Evolutionary conservation across 2,329 filamentous ascomycete species (phyloP).

Genomic region (Aureobasidium sp.): DNA sequence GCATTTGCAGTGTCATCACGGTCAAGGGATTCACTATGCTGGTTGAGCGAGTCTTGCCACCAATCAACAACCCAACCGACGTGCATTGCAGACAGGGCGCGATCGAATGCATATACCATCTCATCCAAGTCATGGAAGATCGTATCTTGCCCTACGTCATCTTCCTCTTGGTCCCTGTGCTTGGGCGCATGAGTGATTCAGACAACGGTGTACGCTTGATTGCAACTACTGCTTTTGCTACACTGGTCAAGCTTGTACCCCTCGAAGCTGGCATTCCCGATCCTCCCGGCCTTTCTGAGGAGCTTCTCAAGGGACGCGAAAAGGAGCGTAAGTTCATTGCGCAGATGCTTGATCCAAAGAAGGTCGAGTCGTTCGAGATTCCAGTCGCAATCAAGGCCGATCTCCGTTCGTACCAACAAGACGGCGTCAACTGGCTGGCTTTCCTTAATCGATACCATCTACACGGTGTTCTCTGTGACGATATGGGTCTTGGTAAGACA

Average conservation of each 20-base stretch:
- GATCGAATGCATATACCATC: constrained; percentile 90
- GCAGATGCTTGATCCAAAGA: constrained; percentile 92
- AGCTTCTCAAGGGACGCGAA: constrained; percentile 82
- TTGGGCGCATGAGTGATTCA: constrained; percentile 96
- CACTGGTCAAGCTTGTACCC: constrained; percentile 91
- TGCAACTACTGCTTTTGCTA: constrained; percentile 93
- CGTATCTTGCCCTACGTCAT: constrained; percentile 94
- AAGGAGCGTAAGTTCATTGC: constrained; percentile 93
- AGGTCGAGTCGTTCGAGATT: constrained; percentile 88
- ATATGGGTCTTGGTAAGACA: constrained; percentile 98
- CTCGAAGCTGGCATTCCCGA: constrained; percentile 96
- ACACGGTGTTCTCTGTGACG: constrained; percentile 95
- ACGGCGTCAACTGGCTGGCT: constrained; percentile 96
- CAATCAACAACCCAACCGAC: constrained; percentile 84
- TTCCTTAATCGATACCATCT: constrained; percentile 98
- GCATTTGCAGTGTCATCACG: constrained; percentile 91
- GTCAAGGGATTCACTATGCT: constrained; percentile 93
- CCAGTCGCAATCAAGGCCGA: constrained; percentile 96
- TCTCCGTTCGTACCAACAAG: constrained; percentile 93
- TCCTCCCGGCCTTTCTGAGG: constrained; percentile 81
- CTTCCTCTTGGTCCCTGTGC: constrained; percentile 93
- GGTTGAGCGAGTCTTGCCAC: constrained; percentile 85
- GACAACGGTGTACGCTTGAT: constrained; percentile 92
- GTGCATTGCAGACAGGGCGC: constrained; percentile 85
- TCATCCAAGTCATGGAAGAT: constrained; percentile 98